Conservation (phyloP, 805 yeast species). For the Candida ficus region DNA sequence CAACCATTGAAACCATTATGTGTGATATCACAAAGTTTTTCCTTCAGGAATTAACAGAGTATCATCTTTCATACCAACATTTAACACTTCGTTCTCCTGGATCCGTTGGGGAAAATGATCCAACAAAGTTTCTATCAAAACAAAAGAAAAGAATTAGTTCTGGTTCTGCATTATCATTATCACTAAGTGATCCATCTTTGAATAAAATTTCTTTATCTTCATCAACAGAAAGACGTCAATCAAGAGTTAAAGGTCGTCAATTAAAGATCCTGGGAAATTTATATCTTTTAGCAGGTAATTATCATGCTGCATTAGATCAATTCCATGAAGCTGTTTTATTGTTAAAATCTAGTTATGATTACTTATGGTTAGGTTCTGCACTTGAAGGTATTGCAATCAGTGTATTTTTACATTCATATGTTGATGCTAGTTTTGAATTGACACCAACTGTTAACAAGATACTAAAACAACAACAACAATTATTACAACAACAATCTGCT, state of each 20-base stretch:
- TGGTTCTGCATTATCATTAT: constrained; percentile 20
- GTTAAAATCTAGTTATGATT: constrained; percentile 62
- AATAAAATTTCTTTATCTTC: constrained; percentile 29
- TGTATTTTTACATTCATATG: constrained; percentile 51
- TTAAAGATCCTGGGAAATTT: constrained; percentile 72
- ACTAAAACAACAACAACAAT: constrained; percentile 15
- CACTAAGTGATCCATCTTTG: constrained; percentile 29
- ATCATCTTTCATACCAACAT: constrained; percentile 69
- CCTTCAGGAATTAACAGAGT: constrained; percentile 56
- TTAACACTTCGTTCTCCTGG: constrained; percentile 84
- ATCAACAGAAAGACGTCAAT: constrained; percentile 30
- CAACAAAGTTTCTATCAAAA: constrained; percentile 30
- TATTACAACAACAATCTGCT: constrained; percentile 23
- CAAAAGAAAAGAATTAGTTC: constrained; percentile 37
- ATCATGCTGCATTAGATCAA: constrained; percentile 61
- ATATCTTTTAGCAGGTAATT: constrained; percentile 74
- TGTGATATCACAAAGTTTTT: constrained; percentile 69
- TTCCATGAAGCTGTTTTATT: constrained; percentile 68
- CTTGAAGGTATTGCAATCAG: constrained; percentile 77
- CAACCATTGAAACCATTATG: constrained; percentile 53
- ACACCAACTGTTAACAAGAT: constrained; percentile 28
- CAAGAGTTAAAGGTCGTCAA: constrained; percentile 65
- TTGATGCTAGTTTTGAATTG: constrained; percentile 45
- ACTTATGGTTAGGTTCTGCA: constrained; percentile 84
- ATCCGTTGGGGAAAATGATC: constrained; percentile 47